Percentiles rank a stretch among this genome's conserved stretches.
Conservation (phyloP, 495 filamentous ascomycete genomes). For the Hypoxylon fragiforme region DNA sequence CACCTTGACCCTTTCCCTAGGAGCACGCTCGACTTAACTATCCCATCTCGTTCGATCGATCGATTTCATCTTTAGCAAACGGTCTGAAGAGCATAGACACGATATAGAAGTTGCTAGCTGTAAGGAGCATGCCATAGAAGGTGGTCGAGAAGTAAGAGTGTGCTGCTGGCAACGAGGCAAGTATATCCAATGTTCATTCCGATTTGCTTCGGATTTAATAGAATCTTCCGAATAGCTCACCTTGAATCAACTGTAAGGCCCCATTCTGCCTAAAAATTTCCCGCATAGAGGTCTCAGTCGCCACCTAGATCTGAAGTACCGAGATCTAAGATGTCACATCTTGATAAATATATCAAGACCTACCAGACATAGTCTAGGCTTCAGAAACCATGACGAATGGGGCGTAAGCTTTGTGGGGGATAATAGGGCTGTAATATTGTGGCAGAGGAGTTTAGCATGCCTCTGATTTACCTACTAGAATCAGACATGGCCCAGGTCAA, state of each 20-base stretch:
- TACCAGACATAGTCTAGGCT: slow-evolving; percentile 41
- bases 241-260: slow-evolving; percentile 57
- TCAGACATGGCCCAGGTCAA: neutral
- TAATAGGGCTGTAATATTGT: neutral
- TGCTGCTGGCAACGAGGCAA: no score
- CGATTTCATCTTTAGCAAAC: slow-evolving; percentile 83
- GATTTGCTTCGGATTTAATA: slow-evolving; percentile 9
- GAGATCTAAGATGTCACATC: slow-evolving; percentile 11
- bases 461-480: slow-evolving; percentile 5
- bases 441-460: neutral
- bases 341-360: slow-evolving; percentile 36
- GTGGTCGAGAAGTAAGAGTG: slow-evolving; percentile 81
- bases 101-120: slow-evolving; percentile 93
- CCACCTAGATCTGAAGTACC: slow-evolving; percentile 41
- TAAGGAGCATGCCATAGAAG: slow-evolving; percentile 92
- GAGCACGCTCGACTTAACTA: slow-evolving; percentile 85
- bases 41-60: slow-evolving; percentile 84
- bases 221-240: slow-evolving; percentile 54
- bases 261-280: slow-evolving; percentile 52
- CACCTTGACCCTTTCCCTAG: slow-evolving; percentile 80
- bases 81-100: slow-evolving; percentile 76
- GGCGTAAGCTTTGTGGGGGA: slow-evolving; percentile 30
- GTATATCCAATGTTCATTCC: slow-evolving; percentile 80
- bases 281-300: slow-evolving; percentile 40
- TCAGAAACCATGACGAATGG: slow-evolving; percentile 54